phyloP scores from a whole-genome alignment of 257 asterid genomes.

The Solanum neorickii region DNA sequence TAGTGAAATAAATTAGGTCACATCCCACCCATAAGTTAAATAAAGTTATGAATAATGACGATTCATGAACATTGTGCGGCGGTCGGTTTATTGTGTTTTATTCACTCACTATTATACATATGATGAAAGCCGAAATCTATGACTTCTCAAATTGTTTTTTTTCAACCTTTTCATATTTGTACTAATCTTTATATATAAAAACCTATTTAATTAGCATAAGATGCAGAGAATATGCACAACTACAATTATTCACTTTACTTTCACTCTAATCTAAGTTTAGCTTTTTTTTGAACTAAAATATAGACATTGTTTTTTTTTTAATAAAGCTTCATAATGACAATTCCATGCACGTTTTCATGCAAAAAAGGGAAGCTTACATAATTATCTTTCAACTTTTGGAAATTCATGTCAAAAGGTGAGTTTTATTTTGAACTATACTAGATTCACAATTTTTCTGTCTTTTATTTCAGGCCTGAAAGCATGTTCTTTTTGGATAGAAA shows the following conservation, averaged over 20 bases:
- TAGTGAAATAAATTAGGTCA: neutral
- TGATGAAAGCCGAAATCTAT: conserved; percentile 15
- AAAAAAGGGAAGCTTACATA: neutral
- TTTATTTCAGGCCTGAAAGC: neutral
- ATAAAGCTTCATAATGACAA: neutral
- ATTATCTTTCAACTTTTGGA: conserved; percentile 32
- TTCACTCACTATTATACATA: neutral
- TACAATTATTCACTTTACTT: neutral
- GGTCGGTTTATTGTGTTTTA: neutral
- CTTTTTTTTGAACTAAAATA: neutral
- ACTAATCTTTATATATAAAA: neutral
- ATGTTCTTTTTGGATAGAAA: neutral
- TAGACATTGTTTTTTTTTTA: neutral
- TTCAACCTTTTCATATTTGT: neutral
- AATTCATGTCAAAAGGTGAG: conserved; percentile 24
- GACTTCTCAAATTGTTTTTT: conserved; percentile 1
- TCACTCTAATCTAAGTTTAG: neutral
- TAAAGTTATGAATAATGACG: neutral
- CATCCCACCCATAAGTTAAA: neutral
- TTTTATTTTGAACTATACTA: neutral
- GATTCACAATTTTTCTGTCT: neutral
- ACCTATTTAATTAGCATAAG: neutral
- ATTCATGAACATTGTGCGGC: neutral
- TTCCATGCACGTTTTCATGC: neutral
- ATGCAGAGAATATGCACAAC: neutral